Percentiles rank a stretch among this genome's conserved stretches.
Conservation (phyloP, 148 eudicot species). For the Camellia granthamiana region DNA sequence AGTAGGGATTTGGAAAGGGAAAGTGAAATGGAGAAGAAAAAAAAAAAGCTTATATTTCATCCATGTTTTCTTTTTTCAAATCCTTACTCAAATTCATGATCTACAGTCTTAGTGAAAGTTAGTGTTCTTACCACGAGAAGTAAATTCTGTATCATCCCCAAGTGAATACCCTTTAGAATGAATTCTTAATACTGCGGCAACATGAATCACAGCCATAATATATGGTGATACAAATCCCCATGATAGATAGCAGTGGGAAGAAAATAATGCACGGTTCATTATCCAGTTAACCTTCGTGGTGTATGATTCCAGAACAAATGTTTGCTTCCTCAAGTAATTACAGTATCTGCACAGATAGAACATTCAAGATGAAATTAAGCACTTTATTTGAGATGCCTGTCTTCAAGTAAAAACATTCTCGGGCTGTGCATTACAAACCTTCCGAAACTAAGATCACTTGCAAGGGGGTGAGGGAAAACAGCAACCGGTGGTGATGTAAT, state of each 20-base stretch:
- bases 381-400: constrained; percentile 2
- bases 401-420: constrained; percentile 3
- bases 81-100: too few species aligned
- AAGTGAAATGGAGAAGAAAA: too few species aligned
- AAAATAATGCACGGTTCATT: constrained; percentile 93
- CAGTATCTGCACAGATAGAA: constrained; percentile 62
- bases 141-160: constrained; percentile 45
- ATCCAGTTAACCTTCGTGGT: constrained; percentile 75
- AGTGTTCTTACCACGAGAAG: constrained; percentile 62
- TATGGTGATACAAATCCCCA: constrained; percentile 97
- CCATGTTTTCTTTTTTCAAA: too few species aligned
- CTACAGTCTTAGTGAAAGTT: neutral
- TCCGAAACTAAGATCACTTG: constrained; percentile 83
- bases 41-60: too few species aligned
- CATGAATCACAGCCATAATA: constrained; percentile 77
- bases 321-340: constrained; percentile 98
- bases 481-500: constrained; percentile 96
- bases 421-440: constrained; percentile 45
- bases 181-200: constrained; percentile 63
- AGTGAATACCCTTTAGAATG: constrained; percentile 40
- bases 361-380: neutral
- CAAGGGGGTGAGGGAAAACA: constrained; percentile 96
- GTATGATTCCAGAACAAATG: constrained; percentile 94
- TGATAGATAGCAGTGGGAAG: constrained; percentile 81
- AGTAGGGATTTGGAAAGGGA: too few species aligned